Evolutionary conservation across 2,329 filamentous ascomycete genomes (phyloP).

Genomic region (Beauveria bassiana): DNA sequence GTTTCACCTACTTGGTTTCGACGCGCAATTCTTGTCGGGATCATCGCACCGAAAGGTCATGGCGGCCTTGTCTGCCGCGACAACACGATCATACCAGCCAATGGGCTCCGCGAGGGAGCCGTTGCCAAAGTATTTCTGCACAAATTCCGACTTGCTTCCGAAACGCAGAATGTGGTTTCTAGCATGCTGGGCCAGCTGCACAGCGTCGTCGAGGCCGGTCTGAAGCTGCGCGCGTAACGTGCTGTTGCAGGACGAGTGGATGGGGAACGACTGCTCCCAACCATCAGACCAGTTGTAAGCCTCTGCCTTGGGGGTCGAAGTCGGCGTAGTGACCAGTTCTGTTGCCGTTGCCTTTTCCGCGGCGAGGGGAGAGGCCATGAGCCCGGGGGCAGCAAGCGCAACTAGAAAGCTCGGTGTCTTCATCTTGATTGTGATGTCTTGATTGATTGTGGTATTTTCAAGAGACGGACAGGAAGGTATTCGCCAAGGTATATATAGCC

Average conservation of each 20-base stretch:
- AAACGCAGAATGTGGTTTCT: conserved; percentile 52
- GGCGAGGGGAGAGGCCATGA: background rate
- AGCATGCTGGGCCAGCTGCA: conserved; percentile 51
- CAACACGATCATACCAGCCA: conserved; percentile 55
- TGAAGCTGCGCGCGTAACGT: conserved; percentile 51
- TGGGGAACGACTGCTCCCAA: conserved; percentile 33
- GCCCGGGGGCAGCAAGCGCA: background rate
- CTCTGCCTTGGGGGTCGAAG: conserved; percentile 16
- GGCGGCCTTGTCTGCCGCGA: conserved; percentile 47
- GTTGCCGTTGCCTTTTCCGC: conserved; percentile 13
- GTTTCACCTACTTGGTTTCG: conserved; percentile 32
- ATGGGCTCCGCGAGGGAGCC: conserved; percentile 48
- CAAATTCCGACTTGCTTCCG: conserved; percentile 50
- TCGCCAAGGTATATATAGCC: too few relatives aligned
- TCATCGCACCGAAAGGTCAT: conserved; percentile 63
- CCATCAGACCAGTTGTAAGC: conserved; percentile 26
- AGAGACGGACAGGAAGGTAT: background rate
- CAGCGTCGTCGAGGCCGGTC: conserved; percentile 49
- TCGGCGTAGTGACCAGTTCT: conserved; percentile 12
- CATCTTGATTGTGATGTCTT: background rate
- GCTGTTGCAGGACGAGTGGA: conserved; percentile 59
- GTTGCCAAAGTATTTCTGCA: conserved; percentile 60
- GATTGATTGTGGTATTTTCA: background rate
- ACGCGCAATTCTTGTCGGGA: conserved; percentile 55
- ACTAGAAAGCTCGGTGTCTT: background rate